Evolutionary conservation across 2,329 filamentous ascomycete species (phyloP).

Genomic region (Calonectria pseudoreteaudii): DNA sequence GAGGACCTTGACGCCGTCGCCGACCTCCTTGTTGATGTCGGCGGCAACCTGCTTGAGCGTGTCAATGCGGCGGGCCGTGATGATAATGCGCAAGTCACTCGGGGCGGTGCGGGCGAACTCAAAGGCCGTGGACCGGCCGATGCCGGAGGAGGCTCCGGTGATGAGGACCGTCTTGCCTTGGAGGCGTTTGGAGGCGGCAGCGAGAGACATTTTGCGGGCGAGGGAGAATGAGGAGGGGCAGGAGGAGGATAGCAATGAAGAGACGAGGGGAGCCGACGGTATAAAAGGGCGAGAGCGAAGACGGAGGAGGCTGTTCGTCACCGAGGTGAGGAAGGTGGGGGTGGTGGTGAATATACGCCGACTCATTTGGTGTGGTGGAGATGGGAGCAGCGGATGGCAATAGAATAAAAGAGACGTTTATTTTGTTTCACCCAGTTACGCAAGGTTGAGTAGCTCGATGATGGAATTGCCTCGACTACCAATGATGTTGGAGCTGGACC

Average conservation of each 20-base stretch:
- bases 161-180: constrained; percentile 92
- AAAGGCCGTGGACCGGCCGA: constrained; percentile 84
- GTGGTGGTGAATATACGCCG: constrained; percentile 31
- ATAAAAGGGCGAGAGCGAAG: constrained; percentile 20
- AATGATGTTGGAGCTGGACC: not conserved
- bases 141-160: constrained; percentile 93
- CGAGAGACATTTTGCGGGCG: constrained; percentile 58
- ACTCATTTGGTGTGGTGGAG: constrained; percentile 32
- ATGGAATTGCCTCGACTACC: not conserved
- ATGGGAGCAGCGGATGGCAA: constrained; percentile 3
- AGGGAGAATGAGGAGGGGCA: constrained; percentile 17
- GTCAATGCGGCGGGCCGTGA: constrained; percentile 90
- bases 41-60: constrained; percentile 79
- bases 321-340: constrained; percentile 26
- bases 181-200: constrained; percentile 82
- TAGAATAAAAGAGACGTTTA: not conserved
- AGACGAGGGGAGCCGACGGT: not conserved
- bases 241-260: not conserved
- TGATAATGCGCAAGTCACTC: constrained; percentile 81
- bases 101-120: constrained; percentile 93
- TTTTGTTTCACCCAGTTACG: too few species aligned
- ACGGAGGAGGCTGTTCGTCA: constrained; percentile 11
- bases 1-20: constrained; percentile 82
- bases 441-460: not conserved
- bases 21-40: constrained; percentile 82